A percentile compares a stretch with the other conserved stretches of the same genome.
phyloP scores from a whole-genome alignment of 2,329 filamentous ascomycete species.

The Zymoseptoria brevis region DNA sequence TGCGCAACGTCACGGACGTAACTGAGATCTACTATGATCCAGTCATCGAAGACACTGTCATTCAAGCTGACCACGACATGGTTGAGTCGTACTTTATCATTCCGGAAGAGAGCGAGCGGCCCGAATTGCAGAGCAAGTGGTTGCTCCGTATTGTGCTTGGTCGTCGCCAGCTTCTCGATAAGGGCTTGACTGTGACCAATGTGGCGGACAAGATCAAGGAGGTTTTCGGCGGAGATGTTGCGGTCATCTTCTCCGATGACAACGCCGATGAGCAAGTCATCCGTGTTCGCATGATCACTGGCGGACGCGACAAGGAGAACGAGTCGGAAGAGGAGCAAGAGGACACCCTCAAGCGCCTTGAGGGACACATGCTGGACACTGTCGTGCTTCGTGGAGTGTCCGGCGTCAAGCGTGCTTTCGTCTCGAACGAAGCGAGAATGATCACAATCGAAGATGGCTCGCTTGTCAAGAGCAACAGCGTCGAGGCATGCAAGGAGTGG shows the following conservation, averaged over 20 bases:
- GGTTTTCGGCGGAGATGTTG: slow-evolving; percentile 74
- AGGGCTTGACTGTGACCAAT: slow-evolving; percentile 82
- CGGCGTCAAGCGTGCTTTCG: slow-evolving; percentile 84
- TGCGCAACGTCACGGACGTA: slow-evolving; percentile 81
- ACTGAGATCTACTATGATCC: slow-evolving; percentile 98
- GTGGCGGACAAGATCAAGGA: slow-evolving; percentile 85
- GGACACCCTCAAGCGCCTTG: slow-evolving; percentile 87
- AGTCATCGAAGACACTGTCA: slow-evolving; percentile 74
- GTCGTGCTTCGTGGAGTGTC: slow-evolving; percentile 84
- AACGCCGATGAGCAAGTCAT: slow-evolving; percentile 94
- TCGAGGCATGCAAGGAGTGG: slow-evolving; percentile 78
- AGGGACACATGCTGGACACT: slow-evolving; percentile 84
- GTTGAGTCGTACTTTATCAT: slow-evolving; percentile 96
- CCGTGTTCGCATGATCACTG: slow-evolving; percentile 57
- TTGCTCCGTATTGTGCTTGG: slow-evolving; percentile 87
- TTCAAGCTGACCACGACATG: slow-evolving; percentile 83
- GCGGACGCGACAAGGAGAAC: slow-evolving; percentile 52
- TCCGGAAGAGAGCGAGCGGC: slow-evolving; percentile 65
- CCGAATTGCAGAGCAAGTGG: slow-evolving; percentile 76
- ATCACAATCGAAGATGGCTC: slow-evolving; percentile 62
- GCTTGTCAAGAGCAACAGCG: slow-evolving; percentile 64
- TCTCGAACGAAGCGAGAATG: slow-evolving; percentile 70
- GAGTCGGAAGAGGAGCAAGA: slow-evolving; percentile 67
- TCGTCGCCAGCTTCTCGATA: slow-evolving; percentile 90
- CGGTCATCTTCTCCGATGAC: slow-evolving; percentile 94